Conservation (phyloP, 225 moss, liverwort and hornwort genomes). For the Ulota crispa region DNA sequence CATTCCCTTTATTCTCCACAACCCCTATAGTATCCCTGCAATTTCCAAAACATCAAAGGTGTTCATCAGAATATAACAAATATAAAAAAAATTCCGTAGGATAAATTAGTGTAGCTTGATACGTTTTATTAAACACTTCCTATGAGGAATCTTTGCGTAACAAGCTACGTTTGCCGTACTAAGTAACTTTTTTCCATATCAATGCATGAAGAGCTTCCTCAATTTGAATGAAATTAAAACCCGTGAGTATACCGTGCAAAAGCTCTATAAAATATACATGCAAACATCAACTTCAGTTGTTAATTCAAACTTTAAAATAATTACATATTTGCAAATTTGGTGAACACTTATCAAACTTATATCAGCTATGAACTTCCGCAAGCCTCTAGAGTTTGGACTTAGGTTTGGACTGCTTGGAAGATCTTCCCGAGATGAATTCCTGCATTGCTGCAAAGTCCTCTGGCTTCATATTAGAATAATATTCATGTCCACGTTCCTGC, state of each 20-base stretch:
- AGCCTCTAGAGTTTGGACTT: constrained; percentile 65
- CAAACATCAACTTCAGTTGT: constrained; percentile 8
- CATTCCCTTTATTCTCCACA: too few relatives aligned
- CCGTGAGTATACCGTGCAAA: not conserved
- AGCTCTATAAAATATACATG: not conserved
- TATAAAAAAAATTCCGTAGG: too few relatives aligned
- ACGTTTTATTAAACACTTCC: not conserved
- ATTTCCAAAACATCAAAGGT: too few relatives aligned
- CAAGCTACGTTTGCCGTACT: not conserved
- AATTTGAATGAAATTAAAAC: not conserved
- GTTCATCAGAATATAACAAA: too few relatives aligned
- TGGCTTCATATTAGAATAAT: constrained; percentile 75
- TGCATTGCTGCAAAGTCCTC: constrained; percentile 85
- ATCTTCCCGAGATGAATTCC: constrained; percentile 71
- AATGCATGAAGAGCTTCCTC: not conserved
- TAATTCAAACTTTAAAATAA: not conserved
- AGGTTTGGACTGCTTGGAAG: constrained; percentile 48
- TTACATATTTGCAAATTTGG: constrained; percentile 6
- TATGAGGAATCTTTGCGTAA: not conserved
- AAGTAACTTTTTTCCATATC: not conserved
- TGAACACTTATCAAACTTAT: not conserved
- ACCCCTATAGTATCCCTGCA: not conserved
- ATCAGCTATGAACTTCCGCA: constrained; percentile 14
- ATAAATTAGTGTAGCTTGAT: not conserved
- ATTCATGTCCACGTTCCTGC: constrained; percentile 73